A percentile compares a stretch with the other conserved stretches of the same genome.
phyloP scores from a whole-genome alignment of 306 rosid species.

The Inga laurina region DNA sequence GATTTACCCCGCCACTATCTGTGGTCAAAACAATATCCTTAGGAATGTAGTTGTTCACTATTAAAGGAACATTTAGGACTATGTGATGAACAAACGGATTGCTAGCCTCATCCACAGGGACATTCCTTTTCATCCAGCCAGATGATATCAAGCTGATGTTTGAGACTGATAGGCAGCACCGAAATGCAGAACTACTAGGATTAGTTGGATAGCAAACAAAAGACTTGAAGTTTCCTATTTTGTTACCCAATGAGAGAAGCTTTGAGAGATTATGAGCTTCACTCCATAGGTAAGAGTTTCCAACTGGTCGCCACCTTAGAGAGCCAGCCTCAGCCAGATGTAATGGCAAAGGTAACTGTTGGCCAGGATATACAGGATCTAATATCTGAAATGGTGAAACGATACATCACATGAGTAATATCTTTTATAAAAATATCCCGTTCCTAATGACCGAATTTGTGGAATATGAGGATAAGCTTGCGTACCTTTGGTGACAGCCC shows the following conservation, averaged over 20 bases:
- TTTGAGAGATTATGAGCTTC: slow-evolving; percentile 82
- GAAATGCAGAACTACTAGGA: slow-evolving; percentile 84
- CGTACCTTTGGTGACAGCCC: slow-evolving; percentile 87
- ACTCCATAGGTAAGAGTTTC: slow-evolving; percentile 89
- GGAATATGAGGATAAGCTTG: slow-evolving; percentile 10
- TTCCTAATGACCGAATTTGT: slow-evolving; percentile 1
- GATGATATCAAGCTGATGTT: slow-evolving; percentile 61
- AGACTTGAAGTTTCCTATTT: slow-evolving; percentile 75
- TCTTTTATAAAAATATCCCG: slow-evolving; percentile 1
- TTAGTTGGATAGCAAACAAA: slow-evolving; percentile 91
- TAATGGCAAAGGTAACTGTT: slow-evolving; percentile 88
- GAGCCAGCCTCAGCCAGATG: slow-evolving; percentile 96
- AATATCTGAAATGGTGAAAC: slow-evolving; percentile 59
- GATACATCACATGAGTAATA: slow-evolving; percentile 17
- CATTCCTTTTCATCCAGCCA: slow-evolving; percentile 47
- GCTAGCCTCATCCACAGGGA: slow-evolving; percentile 44
- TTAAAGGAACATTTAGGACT: slow-evolving; percentile 75
- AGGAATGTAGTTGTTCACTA: slow-evolving; percentile 79
- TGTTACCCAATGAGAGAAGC: slow-evolving; percentile 66
- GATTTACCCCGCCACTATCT: slow-evolving; percentile 77
- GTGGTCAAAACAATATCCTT: slow-evolving; percentile 62
- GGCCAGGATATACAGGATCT: slow-evolving; percentile 88
- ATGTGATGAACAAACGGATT: slow-evolving; percentile 69
- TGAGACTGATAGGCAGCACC: slow-evolving; percentile 82
- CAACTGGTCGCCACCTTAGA: slow-evolving; percentile 91